Base-by-base conservation (phyloP, 1,139 yeast species). In the Sugiyamaella pinicola region DNA sequence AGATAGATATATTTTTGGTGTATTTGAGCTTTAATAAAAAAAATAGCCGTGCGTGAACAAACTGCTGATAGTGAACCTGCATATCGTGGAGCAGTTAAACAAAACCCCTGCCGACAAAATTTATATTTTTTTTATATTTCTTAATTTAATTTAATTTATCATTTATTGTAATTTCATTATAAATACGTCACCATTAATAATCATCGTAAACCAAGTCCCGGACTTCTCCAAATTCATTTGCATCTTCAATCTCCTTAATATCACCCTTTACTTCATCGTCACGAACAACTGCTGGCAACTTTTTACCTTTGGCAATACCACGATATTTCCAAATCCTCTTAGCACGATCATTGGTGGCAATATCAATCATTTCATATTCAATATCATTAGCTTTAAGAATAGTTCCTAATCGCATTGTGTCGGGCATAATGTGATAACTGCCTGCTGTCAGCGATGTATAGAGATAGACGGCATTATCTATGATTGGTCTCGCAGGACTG, bases 381-480 rank as follows among this genome's bases (percentile, higher is more conserved):
- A 91, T 74, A 40, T 83, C 79, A 68, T 89, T 87, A 2, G 93
- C 95, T 40, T 82, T 79, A 45, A 91, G 77, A 53, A 91, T 88
- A 1, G 90, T 85, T 15, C 80, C 80, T 54, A 93, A 74, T 54
- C 93, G 75, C 67, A 87, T 88, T 35, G 96, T 89, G 61, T 93
- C 77, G n/a, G 85, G 80, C 63, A 85, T 82, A 67, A 90, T 80
- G 66, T 87, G 91, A 77, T 85, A 85, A 1, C 95, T 96, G 42
- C 83, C 83, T 29, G 96, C 95, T 0, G 96, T 95, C 52, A 90
- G 75, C 0, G 98, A 91, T 0, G 97, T 88, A 73, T 78, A 90
- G 29, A 91, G 69, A 67, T 40, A 53, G 3, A 53, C 55, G 13
- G 47, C 37, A n/a, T 52, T 35, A 19, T 49, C 47, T 8, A 49